These are phyloP conservation scores for Phytophthora sp. DNA, from an alignment of 352 stramenopile species.

Conservation along the genomic window DNA sequence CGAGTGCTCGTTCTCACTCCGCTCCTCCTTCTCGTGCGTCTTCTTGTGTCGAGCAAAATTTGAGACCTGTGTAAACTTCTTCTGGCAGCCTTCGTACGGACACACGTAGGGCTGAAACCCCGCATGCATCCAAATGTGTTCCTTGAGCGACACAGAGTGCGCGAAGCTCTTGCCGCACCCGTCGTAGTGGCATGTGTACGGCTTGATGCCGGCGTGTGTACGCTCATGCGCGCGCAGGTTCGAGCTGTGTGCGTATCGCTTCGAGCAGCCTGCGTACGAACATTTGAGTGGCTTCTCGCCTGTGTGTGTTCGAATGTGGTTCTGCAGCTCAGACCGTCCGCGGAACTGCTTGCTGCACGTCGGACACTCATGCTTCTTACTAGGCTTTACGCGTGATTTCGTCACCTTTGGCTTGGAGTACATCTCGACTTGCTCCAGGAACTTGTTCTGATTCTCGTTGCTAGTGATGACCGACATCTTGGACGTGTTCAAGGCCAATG, in stretches of 20 bases:
- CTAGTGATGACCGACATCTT: constrained; percentile 77
- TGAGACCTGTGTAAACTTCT: constrained; percentile 91
- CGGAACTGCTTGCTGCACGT: constrained; percentile 89
- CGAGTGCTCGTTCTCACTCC: constrained; percentile 53
- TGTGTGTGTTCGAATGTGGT: constrained; percentile 91
- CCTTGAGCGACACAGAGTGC: constrained; percentile 91
- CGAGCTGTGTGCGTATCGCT: constrained; percentile 90
- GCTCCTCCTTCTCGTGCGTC: constrained; percentile 83
- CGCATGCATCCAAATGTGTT: constrained; percentile 93
- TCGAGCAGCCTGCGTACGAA: constrained; percentile 84
- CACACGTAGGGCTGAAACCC: constrained; percentile 92
- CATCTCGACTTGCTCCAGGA: constrained; percentile 89
- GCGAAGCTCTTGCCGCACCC: constrained; percentile 91
- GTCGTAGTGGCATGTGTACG: constrained; percentile 91
- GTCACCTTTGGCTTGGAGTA: constrained; percentile 89
- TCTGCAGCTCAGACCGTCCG: constrained; percentile 82
- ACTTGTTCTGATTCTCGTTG: constrained; percentile 87
- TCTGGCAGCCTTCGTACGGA: constrained; percentile 88
- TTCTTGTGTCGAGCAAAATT: constrained; percentile 91
- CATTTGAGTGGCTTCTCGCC: constrained; percentile 92
- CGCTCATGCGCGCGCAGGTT: constrained; percentile 92
- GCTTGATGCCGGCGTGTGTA: constrained; percentile 90
- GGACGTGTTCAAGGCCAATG: constrained; percentile 57
- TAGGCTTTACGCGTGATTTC: constrained; percentile 88
- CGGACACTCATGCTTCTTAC: constrained; percentile 86